Conservation (phyloP, 805 yeast genomes). For the Dipodascus albidus region DNA sequence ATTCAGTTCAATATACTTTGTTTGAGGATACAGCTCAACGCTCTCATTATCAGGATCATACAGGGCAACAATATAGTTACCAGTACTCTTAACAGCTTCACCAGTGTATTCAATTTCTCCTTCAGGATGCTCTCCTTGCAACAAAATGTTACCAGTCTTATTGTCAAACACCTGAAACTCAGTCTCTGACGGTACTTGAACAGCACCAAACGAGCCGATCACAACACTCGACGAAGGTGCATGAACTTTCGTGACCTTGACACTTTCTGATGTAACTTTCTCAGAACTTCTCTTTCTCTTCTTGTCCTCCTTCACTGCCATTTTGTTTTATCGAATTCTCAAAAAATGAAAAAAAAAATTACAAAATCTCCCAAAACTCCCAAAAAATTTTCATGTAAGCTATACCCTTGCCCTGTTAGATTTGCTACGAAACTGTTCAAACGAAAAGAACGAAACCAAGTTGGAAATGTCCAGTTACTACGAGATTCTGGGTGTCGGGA, state of each 20-base stretch:
- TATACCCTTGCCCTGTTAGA: neutral
- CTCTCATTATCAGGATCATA: conserved; percentile 58
- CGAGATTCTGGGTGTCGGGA: conserved; percentile 39
- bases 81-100: conserved; percentile 17
- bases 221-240: conserved; percentile 20
- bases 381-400: neutral
- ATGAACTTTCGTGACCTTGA: neutral
- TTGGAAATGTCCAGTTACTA: conserved; percentile 32
- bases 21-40: conserved; percentile 53
- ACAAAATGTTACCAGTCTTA: conserved; percentile 31
- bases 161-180: conserved; percentile 52
- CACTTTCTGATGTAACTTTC: conserved; percentile 12
- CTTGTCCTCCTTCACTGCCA: neutral
- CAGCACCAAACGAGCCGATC: conserved; percentile 74
- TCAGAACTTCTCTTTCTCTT: conserved; percentile 3
- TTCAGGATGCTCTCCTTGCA: conserved; percentile 60
- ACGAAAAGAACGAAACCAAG: conserved; percentile 2
- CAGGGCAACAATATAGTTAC: conserved; percentile 37
- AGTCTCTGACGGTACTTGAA: conserved; percentile 46
- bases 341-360: neutral
- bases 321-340: neutral
- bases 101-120: conserved; percentile 70
- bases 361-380: neutral
- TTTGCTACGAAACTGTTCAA: conserved; percentile 1
- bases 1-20: conserved; percentile 51